phyloP scores from a whole-genome alignment of 257 asterid species.

The Linderniella brevidens region DNA sequence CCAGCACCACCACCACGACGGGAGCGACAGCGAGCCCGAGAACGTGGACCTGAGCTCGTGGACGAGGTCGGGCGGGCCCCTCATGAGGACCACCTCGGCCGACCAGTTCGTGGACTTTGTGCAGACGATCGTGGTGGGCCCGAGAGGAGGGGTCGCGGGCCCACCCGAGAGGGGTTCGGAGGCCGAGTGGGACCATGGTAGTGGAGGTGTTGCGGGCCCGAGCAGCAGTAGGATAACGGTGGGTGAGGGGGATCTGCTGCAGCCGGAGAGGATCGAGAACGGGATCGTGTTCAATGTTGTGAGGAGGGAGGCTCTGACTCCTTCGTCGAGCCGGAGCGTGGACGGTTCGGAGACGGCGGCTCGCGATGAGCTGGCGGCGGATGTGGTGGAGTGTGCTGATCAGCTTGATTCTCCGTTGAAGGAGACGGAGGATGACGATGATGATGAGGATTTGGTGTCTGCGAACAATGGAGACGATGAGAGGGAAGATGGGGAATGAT shows the following conservation, averaged over 20 bases:
- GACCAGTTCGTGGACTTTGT: slow-evolving; percentile 69
- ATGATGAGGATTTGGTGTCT: not conserved
- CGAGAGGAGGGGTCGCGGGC: slow-evolving; percentile 31
- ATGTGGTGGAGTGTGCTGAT: slow-evolving; percentile 18
- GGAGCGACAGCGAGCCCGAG: slow-evolving; percentile 82
- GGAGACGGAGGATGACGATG: too few relatives aligned
- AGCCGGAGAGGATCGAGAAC: slow-evolving; percentile 56
- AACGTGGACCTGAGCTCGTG: slow-evolving; percentile 43
- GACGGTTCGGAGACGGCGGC: slow-evolving; percentile 43
- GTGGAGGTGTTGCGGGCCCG: slow-evolving; percentile 11
- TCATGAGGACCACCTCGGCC: slow-evolving; percentile 92
- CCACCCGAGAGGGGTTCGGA: slow-evolving; percentile 27
- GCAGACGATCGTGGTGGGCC: slow-evolving; percentile 44
- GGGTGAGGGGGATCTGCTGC: slow-evolving; percentile 69
- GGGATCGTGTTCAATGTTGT: slow-evolving; percentile 83
- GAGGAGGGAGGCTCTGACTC: slow-evolving; percentile 52
- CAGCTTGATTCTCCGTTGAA: too few relatives aligned
- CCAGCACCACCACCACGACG: slow-evolving; percentile 32
- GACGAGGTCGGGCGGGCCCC: slow-evolving; percentile 94
- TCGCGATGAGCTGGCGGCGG: not conserved
- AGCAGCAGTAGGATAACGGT: slow-evolving; percentile 37
- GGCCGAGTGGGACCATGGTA: slow-evolving; percentile 25
- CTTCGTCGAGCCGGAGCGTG: slow-evolving; percentile 15
- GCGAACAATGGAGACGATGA: slow-evolving; percentile 14
- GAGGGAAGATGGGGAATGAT: too few relatives aligned